phyloP scores from a whole-genome alignment of 1,284 basidiomycete genomes.

The Apiotrichum sp. region DNA sequence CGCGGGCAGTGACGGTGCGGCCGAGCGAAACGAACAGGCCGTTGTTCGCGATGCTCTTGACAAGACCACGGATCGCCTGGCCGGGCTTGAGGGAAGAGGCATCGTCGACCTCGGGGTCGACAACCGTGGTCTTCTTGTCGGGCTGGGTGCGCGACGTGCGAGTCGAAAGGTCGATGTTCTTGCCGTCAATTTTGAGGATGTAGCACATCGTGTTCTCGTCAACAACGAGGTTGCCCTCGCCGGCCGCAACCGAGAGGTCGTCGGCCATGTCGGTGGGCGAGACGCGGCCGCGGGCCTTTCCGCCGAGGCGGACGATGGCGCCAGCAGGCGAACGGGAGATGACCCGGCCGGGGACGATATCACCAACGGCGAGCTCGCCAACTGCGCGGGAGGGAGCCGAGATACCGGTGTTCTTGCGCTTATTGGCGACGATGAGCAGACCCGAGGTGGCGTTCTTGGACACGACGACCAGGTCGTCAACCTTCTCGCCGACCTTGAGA shows the following conservation, averaged over 20 bases:
- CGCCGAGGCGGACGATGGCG: slow-evolving; percentile 66
- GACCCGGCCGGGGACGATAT: slow-evolving; percentile 70
- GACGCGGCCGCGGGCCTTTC: slow-evolving; percentile 64
- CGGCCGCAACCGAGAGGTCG: slow-evolving; percentile 53
- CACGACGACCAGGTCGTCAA: slow-evolving; percentile 77
- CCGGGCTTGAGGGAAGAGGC: slow-evolving; percentile 62
- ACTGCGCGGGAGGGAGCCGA: slow-evolving; percentile 55
- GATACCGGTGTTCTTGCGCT: slow-evolving; percentile 52
- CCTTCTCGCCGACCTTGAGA: slow-evolving; percentile 64
- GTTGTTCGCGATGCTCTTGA: slow-evolving; percentile 71
- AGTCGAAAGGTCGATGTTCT: slow-evolving; percentile 69
- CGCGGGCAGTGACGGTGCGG: slow-evolving; percentile 73
- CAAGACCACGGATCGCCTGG: slow-evolving; percentile 71
- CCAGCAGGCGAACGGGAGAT: slow-evolving; percentile 60
- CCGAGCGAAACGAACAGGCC: slow-evolving; percentile 89
- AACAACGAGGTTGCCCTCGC: slow-evolving; percentile 56
- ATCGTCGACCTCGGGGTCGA: slow-evolving; percentile 67
- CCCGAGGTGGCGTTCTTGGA: slow-evolving; percentile 84
- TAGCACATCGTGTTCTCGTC: slow-evolving; percentile 64
- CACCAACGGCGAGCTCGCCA: slow-evolving; percentile 62
- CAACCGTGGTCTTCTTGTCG: slow-evolving; percentile 26
- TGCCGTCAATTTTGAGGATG: slow-evolving; percentile 63
- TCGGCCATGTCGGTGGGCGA: slow-evolving; percentile 77
- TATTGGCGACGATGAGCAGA: slow-evolving; percentile 74
- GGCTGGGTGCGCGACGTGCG: slow-evolving; percentile 61